Base-by-base conservation (phyloP, 1,139 yeast species). In the Suhomyces atakaporum region DNA sequence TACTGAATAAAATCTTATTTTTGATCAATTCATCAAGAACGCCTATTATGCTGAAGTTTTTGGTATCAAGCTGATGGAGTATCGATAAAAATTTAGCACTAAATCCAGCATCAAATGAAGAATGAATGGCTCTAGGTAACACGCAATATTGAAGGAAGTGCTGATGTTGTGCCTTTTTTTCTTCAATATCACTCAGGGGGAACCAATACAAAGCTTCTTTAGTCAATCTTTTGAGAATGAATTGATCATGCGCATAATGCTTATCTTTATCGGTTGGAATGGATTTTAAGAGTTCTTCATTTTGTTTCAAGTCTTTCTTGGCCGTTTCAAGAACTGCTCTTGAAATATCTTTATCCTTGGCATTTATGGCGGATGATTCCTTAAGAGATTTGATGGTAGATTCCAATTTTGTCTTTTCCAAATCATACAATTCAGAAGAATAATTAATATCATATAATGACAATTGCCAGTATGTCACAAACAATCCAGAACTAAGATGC, bases 21-120 rank as follows among this genome's bases (percentile, higher is more conserved):
- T 66, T 59, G 38, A 88, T 70, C 25, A 88, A 61, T 25, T 60
- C 59, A 34, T 78, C 71, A 35, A 84, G 60, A 2, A 81, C 47
- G 1, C 47, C 49, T 7, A 72, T 37, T 7, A 81, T 49, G 2
- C 77, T 68, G 50, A 71, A 80, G 27, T 74, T 66, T 1, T 63
- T 44, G 0, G 75, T 61, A 1, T 69, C 64, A 12, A 71, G 44
- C 0, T 63, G 55, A 41, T 81, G 79, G 11, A 81, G 49, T 31
- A 61, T 62, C 43, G 78, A 73, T 3, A 87, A 49, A 53, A 89
- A 87, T 39, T 73, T 67, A 1, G 88, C 79, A 28, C 81, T 63
- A 54, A 66, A 89, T 1, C 84, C 72, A 0, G 97, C 96, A 63
- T 90, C 98, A 44, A 82, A 77, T 0, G 96, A 82, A 0, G 97